phyloP scores from a whole-genome alignment of 169 alveolate genomes.

The Cryptosporidium sp. region DNA sequence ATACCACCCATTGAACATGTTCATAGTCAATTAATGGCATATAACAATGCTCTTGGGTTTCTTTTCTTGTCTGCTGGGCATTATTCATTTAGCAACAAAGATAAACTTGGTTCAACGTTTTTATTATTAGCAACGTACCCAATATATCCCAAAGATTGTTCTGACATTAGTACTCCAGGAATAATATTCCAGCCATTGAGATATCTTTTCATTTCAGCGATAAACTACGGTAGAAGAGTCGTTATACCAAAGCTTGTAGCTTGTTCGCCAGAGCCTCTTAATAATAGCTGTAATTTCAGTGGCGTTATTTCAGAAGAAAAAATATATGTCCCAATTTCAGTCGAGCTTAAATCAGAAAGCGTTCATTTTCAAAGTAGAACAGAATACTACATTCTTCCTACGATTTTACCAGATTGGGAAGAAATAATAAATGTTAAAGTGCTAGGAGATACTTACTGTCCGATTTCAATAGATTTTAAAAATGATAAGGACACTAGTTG shows the following conservation, averaged over 20 bases:
- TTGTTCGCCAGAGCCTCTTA: not conserved
- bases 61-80: constrained; percentile 64
- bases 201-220: constrained; percentile 30
- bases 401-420: constrained; percentile 39
- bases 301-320: constrained; percentile 27
- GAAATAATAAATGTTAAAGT: constrained; percentile 27
- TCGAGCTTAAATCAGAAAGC: not conserved
- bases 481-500: not conserved
- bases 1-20: constrained; percentile 73
- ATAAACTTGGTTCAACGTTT: constrained; percentile 34
- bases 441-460: constrained; percentile 32
- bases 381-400: constrained; percentile 36
- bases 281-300: not conserved
- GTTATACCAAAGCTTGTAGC: constrained; percentile 32
- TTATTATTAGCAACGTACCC: constrained; percentile 64
- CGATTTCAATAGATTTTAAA: constrained; percentile 26
- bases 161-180: constrained; percentile 69
- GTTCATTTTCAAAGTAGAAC: not conserved
- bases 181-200: constrained; percentile 70
- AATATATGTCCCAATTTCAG: constrained; percentile 19
- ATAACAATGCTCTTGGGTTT: constrained; percentile 73
- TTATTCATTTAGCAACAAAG: constrained; percentile 21
- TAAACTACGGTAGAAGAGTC: constrained; percentile 11
- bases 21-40: constrained; percentile 67
- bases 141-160: constrained; percentile 53